phyloP scores from a whole-genome alignment of 306 rosid genomes.

The Quercus glauca region DNA sequence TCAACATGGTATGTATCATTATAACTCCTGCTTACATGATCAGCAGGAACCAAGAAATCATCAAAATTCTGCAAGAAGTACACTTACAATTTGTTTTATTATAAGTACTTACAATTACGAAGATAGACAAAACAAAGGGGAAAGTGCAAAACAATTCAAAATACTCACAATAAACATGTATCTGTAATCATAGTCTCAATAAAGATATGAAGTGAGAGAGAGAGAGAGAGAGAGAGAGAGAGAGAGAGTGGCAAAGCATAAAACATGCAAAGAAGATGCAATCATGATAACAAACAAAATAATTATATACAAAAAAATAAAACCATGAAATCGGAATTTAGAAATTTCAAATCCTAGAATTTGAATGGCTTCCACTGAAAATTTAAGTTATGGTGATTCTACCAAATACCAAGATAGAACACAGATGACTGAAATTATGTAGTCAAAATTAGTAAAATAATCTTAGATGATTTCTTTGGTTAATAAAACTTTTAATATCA shows the following conservation, averaged over 20 bases:
- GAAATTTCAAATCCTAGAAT: neutral
- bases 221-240: neutral
- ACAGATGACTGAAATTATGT: too few relatives aligned
- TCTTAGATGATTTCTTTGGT: neutral
- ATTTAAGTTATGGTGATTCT: neutral
- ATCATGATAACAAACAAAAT: neutral
- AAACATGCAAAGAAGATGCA: neutral
- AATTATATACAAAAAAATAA: neutral
- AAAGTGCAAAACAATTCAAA: neutral
- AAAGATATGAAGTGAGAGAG: neutral
- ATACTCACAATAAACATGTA: neutral
- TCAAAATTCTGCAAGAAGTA: slow-evolving; percentile 81
- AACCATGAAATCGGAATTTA: neutral
- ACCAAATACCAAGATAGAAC: too few relatives aligned
- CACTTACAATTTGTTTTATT: slow-evolving; percentile 4
- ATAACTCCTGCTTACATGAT: slow-evolving; percentile 90
- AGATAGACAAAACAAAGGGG: neutral
- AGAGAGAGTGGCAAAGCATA: neutral
- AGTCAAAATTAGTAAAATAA: too few relatives aligned
- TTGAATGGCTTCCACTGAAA: neutral
- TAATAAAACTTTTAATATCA: neutral
- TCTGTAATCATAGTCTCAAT: neutral
- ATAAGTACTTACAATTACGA: neutral
- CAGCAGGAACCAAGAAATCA: slow-evolving; percentile 94
- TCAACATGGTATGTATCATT: slow-evolving; percentile 91